Conservation (phyloP, 1,139 yeast genomes). For the Lodderomyces parapsilosis region DNA sequence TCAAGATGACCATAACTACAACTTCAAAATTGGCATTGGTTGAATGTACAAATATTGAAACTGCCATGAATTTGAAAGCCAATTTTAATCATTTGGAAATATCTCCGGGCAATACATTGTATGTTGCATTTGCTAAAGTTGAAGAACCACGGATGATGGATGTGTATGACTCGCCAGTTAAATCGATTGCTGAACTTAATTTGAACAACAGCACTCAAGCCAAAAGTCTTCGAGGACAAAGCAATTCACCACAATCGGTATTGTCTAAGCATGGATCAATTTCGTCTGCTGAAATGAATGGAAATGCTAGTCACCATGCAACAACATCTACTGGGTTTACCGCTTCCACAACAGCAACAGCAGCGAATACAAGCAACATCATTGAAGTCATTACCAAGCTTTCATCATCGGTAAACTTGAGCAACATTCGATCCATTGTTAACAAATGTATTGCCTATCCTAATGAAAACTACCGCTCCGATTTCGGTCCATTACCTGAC, state of each 20-base stretch:
- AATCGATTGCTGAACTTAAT: background rate
- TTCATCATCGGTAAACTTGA: constrained; percentile 22
- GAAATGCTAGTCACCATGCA: background rate
- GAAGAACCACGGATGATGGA: constrained; percentile 15
- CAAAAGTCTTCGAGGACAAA: background rate
- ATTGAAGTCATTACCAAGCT: constrained; percentile 22
- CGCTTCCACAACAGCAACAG: constrained; percentile 4
- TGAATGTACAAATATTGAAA: constrained; percentile 68
- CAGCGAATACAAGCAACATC: constrained; percentile 25
- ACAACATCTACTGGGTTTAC: constrained; percentile 3
- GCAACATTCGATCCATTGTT: constrained; percentile 33
- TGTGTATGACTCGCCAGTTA: background rate
- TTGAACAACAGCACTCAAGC: background rate
- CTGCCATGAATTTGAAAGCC: constrained; percentile 77
- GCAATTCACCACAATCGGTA: background rate
- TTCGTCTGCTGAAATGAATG: background rate
- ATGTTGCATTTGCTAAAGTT: constrained; percentile 68
- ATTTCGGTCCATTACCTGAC: constrained; percentile 72
- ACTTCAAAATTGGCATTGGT: constrained; percentile 58
- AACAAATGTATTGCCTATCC: constrained; percentile 31
- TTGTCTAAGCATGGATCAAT: background rate
- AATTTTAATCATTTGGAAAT: constrained; percentile 79
- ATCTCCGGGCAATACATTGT: constrained; percentile 66
- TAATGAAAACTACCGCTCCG: constrained; percentile 37
- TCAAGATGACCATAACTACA: constrained; percentile 53